Evolutionary conservation across 106 monocot genomes (phyloP).

Genomic region (Dendrobium chrysotoxum): DNA sequence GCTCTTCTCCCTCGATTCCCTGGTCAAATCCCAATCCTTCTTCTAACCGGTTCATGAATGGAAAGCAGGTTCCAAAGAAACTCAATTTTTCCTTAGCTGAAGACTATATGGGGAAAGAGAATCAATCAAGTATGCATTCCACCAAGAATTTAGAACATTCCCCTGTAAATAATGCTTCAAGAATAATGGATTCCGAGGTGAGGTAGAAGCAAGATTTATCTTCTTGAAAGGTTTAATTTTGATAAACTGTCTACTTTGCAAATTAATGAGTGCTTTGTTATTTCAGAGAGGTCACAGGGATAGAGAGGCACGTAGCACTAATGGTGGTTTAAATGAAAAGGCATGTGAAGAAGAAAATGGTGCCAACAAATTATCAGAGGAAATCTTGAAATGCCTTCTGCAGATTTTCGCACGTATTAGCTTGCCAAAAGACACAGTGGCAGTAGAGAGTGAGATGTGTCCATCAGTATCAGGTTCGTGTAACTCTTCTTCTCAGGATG

Average conservation of each 20-base stretch:
- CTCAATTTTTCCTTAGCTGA: not conserved
- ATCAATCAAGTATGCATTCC: not conserved
- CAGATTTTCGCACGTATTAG: not conserved
- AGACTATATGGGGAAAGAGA: not conserved
- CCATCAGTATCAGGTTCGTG: conserved; percentile 2
- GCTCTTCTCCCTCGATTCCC: not conserved
- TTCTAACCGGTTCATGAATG: not conserved
- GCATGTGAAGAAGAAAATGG: conserved; percentile 2
- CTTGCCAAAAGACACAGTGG: not conserved
- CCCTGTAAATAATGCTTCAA: not conserved
- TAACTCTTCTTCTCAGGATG: conserved; percentile 8
- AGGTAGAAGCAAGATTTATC: not conserved
- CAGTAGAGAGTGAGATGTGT: not conserved
- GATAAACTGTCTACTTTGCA: too few species aligned
- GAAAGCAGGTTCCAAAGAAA: not conserved
- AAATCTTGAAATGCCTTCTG: conserved; percentile 8
- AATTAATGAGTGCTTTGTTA: not conserved
- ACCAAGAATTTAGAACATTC: not conserved
- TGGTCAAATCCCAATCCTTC: not conserved
- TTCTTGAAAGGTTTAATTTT: too few species aligned
- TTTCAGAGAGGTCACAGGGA: not conserved
- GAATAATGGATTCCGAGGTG: not conserved
- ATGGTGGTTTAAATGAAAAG: not conserved
- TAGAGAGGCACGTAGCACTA: too few species aligned
- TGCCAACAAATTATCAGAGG: conserved; percentile 10